Percentiles rank a stretch among this genome's conserved stretches.
Evolutionary conservation across 164 flowering plant genomes (phyloP).

Genomic region (Kingdonia uniflora): DNA sequence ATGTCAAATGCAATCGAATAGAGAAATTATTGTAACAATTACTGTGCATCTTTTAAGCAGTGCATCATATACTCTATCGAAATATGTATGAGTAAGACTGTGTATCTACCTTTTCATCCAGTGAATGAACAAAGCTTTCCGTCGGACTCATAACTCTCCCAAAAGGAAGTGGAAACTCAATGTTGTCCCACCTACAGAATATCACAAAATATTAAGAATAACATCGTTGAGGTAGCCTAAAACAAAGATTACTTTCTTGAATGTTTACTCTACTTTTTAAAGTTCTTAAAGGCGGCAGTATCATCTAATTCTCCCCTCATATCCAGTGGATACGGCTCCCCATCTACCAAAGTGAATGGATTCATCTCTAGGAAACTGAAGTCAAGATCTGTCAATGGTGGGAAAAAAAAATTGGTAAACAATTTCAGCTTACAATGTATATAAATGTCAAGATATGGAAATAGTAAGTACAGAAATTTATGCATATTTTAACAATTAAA

Average conservation of each 20-base stretch:
- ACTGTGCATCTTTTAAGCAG: too few species aligned
- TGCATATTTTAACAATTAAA: too few species aligned
- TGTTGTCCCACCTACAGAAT: slow-evolving; percentile 63
- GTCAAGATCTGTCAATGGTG: slow-evolving; percentile 65
- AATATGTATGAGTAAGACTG: too few species aligned
- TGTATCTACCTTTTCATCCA: slow-evolving; percentile 94
- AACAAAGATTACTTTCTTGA: too few species aligned
- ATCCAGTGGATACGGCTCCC: slow-evolving; percentile 96
- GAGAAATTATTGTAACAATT: too few species aligned
- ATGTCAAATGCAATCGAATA: too few species aligned
- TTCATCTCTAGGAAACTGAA: slow-evolving; percentile 98
- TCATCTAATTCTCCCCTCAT: slow-evolving; percentile 99
- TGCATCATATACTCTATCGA: too few species aligned
- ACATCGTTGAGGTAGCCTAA: too few species aligned
- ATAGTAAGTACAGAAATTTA: too few species aligned
- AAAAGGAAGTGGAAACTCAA: slow-evolving; percentile 89
- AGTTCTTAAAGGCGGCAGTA: slow-evolving; percentile 97
- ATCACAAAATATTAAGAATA: background rate
- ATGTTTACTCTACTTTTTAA: slow-evolving; percentile 55
- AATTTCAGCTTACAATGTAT: too few species aligned
- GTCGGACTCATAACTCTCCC: slow-evolving; percentile 89
- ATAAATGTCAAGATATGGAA: too few species aligned
- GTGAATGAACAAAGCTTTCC: slow-evolving; percentile 73
- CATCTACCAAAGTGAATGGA: slow-evolving; percentile 86
- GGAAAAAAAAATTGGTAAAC: background rate